phyloP scores from a whole-genome alignment of 345 rosid genomes.

The Eucalyptus lansdowneana region DNA sequence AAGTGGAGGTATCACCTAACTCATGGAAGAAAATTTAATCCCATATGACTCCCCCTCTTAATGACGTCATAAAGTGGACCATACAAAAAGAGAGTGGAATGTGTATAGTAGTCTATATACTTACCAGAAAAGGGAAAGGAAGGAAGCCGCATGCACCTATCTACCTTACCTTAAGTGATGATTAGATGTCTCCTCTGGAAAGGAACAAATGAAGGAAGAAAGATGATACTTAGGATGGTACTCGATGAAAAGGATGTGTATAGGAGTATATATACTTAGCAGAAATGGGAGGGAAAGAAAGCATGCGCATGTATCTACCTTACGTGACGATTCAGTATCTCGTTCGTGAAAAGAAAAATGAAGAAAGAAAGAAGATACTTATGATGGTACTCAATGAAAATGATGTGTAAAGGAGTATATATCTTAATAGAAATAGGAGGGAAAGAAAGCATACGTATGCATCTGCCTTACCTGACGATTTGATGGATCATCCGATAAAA shows the following conservation, averaged over 20 bases:
- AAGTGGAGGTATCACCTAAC: background rate
- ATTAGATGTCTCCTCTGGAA: background rate
- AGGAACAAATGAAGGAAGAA: background rate
- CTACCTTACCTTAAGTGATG: background rate
- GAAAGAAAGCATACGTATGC: background rate
- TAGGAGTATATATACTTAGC: background rate
- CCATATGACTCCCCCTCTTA: background rate
- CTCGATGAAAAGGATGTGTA: background rate
- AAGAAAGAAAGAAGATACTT: background rate
- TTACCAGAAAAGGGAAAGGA: background rate
- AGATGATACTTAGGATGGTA: background rate
- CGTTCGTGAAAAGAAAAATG: accelerated
- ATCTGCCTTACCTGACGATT: accelerated
- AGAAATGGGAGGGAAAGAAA: background rate
- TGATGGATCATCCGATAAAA: accelerated
- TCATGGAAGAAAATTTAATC: background rate
- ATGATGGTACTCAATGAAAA: background rate
- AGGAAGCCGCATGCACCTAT: background rate
- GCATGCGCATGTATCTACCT: background rate
- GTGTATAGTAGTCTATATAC: background rate
- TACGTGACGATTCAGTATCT: background rate
- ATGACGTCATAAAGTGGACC: background rate
- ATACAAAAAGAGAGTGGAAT: background rate
- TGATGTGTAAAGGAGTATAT: no score
- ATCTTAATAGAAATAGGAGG: background rate